These are phyloP conservation scores for Flagelloscypha sp. DNA, from an alignment of 768 basidiomycete genomes.

Conservation along the genomic window DNA sequence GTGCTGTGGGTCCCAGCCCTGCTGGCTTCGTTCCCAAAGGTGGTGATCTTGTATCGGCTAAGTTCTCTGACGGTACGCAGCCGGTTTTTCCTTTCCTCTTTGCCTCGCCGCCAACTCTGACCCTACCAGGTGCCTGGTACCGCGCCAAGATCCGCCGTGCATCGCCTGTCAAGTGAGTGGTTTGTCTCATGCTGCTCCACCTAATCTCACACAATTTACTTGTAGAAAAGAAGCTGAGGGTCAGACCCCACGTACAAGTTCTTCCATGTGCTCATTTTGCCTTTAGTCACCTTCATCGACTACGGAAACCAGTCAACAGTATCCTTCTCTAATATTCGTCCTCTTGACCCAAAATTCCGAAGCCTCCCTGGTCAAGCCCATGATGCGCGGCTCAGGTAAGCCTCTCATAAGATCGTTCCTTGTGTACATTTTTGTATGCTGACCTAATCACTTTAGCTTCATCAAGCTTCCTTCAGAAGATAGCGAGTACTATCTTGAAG, in stretches of 20 bases:
- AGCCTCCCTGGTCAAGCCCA: constrained; percentile 88
- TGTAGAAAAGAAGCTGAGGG: constrained; percentile 90
- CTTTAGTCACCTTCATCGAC: constrained; percentile 91
- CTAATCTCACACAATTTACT: no score
- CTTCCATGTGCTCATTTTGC: no score
- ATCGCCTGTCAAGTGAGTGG: constrained; percentile 85
- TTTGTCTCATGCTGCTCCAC: no score
- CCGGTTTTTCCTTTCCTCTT: no score
- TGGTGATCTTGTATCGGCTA: constrained; percentile 89
- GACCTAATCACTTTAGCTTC: constrained; percentile 45
- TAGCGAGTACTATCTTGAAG: constrained; percentile 83
- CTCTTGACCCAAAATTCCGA: constrained; percentile 86
- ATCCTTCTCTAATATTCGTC: constrained; percentile 75
- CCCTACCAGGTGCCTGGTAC: constrained; percentile 96
- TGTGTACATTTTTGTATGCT: no score
- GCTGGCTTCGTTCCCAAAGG: constrained; percentile 71
- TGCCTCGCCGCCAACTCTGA: no score
- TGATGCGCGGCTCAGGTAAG: constrained; percentile 82
- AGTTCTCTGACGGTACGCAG: constrained; percentile 91
- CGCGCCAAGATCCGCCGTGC: constrained; percentile 82
- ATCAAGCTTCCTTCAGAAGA: constrained; percentile 72
- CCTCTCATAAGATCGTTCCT: no score
- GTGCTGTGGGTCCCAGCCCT: constrained; percentile 47
- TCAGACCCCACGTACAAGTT: no score
- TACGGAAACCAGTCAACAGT: constrained; percentile 93